A percentile compares a stretch with the other conserved stretches of the same genome.
phyloP scores from a whole-genome alignment of 768 basidiomycete genomes.

The Pleurotus tuoliensis region DNA sequence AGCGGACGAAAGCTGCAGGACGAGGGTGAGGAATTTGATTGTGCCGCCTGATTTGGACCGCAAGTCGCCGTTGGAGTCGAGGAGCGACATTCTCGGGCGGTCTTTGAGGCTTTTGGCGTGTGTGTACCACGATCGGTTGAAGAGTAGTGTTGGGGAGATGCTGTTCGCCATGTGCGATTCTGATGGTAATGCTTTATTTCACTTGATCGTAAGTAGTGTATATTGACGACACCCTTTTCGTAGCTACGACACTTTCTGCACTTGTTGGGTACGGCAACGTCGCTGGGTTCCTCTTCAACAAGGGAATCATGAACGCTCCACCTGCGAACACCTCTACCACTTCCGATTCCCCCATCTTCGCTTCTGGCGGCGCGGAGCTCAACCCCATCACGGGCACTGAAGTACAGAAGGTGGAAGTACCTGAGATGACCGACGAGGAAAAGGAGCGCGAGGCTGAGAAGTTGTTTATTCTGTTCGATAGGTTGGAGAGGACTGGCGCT shows the following conservation, averaged over 20 bases:
- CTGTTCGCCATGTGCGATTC: slow-evolving; percentile 80
- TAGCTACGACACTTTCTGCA: slow-evolving; percentile 67
- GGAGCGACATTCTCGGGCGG: slow-evolving; percentile 72
- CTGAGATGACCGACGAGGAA: slow-evolving; percentile 90
- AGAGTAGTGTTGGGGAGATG: slow-evolving; percentile 82
- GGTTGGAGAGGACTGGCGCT: slow-evolving; percentile 75
- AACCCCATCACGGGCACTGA: slow-evolving; percentile 88
- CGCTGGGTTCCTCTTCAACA: slow-evolving; percentile 90
- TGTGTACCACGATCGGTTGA: slow-evolving; percentile 69
- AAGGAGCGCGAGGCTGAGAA: slow-evolving; percentile 92
- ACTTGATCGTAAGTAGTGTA: background rate
- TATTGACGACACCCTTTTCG: background rate
- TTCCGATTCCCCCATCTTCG: slow-evolving; percentile 24
- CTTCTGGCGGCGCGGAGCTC: slow-evolving; percentile 42
- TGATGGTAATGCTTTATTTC: slow-evolving; percentile 38
- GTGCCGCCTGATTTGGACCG: slow-evolving; percentile 82
- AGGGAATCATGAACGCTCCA: slow-evolving; percentile 73
- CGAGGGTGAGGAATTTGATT: slow-evolving; percentile 60
- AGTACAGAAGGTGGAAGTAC: slow-evolving; percentile 32
- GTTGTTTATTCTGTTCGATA: slow-evolving; percentile 86
- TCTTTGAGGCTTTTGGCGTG: slow-evolving; percentile 73
- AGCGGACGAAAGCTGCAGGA: slow-evolving; percentile 55
- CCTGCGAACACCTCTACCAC: slow-evolving; percentile 30
- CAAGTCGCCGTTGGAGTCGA: slow-evolving; percentile 65
- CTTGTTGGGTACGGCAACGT: slow-evolving; percentile 94